A percentile compares a stretch with the other conserved stretches of the same genome.
Conservation (phyloP, 75 land plant genomes). For the Azolla pinnata region DNA sequence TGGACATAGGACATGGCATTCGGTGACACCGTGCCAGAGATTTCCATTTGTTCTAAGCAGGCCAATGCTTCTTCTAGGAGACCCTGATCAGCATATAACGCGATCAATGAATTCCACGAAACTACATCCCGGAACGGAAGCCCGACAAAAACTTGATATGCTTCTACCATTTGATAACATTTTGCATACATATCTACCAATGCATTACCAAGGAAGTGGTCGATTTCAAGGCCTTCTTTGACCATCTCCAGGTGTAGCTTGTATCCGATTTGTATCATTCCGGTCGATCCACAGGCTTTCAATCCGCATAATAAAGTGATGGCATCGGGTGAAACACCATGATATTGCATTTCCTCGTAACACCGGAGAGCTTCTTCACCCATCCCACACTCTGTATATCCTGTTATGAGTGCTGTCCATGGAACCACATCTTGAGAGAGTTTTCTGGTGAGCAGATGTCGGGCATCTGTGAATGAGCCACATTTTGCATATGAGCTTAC, state of each 20-base stretch:
- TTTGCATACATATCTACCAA: constrained; percentile 17
- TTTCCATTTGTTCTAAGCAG: constrained; percentile 5
- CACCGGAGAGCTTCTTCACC: not conserved
- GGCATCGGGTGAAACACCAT: constrained; percentile 15
- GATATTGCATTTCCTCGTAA: constrained; percentile 7
- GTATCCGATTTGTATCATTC: constrained; percentile 9
- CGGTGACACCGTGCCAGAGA: not conserved
- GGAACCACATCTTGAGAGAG: constrained; percentile 1
- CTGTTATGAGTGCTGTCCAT: constrained; percentile 8
- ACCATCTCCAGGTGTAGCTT: not conserved
- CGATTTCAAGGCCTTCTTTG: not conserved
- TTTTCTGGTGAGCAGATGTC: not conserved
- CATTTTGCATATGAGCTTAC: constrained; percentile 10
- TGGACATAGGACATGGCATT: constrained; percentile 22
- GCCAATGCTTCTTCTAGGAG: not conserved
- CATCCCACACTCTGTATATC: constrained; percentile 1
- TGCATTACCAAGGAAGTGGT: constrained; percentile 11
- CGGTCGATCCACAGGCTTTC: constrained; percentile 8
- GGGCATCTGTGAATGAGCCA: not conserved
- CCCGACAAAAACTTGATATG: constrained; percentile 1
- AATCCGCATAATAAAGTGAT: constrained; percentile 19
- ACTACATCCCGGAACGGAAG: constrained; percentile 5
- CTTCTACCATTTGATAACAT: constrained; percentile 3
- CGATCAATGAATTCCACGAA: constrained; percentile 9
- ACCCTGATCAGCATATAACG: constrained; percentile 4